Conservation (phyloP, 1,139 yeast species). For the Yamadazyma aaseri region DNA sequence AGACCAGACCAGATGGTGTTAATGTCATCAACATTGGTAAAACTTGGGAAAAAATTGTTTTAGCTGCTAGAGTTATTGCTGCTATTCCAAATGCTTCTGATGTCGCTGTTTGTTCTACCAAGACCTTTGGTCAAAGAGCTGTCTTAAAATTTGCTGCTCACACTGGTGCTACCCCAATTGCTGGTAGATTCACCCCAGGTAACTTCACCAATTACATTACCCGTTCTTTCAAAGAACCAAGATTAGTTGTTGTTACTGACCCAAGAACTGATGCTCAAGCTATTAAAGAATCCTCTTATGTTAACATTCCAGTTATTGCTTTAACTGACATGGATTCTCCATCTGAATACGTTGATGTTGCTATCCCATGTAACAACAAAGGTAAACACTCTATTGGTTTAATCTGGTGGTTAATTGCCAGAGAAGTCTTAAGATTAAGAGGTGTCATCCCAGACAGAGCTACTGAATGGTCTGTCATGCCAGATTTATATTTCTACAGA, state of each 20-base stretch:
- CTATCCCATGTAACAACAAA: constrained; percentile 99
- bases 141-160: constrained; percentile 99
- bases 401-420: constrained; percentile 99
- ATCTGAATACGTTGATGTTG: constrained; percentile 98
- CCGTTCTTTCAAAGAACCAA: constrained; percentile 99
- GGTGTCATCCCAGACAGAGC: constrained; percentile 97
- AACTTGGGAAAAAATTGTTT: constrained; percentile 99
- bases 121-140: constrained; percentile 99
- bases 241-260: constrained; percentile 98
- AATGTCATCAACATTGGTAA: constrained; percentile 97
- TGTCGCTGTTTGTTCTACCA: constrained; percentile 98
- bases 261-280: constrained; percentile 99
- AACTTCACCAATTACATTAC: constrained; percentile 99
- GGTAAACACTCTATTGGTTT: constrained; percentile 99
- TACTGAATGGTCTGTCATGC: constrained; percentile 99
- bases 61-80: constrained; percentile 99
- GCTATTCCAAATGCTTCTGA: constrained; percentile 98
- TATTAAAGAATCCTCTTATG: constrained; percentile 99
- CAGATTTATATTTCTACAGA: constrained; percentile 99
- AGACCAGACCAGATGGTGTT: constrained; percentile 99
- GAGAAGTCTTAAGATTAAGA: constrained; percentile 99
- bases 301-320: constrained; percentile 99
- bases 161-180: constrained; percentile 99
- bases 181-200: constrained; percentile 99
- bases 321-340: constrained; percentile 99